Evolutionary conservation across 345 rosid species (phyloP).

Genomic region (Heritiera littoralis): DNA sequence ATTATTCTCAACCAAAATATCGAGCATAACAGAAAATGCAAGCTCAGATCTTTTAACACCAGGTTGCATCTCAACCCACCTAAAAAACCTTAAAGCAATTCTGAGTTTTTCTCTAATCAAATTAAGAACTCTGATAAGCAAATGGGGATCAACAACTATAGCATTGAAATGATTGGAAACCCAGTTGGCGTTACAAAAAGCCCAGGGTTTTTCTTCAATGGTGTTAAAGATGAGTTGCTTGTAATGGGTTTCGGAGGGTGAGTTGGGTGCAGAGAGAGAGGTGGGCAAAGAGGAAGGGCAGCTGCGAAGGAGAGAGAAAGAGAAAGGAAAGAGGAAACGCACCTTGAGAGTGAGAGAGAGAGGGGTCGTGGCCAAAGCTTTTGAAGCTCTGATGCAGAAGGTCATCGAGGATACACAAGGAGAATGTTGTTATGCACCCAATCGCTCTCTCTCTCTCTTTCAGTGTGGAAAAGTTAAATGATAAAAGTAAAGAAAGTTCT

Average conservation of each 20-base stretch:
- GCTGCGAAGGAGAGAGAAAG: conserved; percentile 30
- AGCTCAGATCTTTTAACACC: conserved; percentile 43
- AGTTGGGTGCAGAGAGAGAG: neutral
- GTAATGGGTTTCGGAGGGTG: conserved; percentile 37
- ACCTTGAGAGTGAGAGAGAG: conserved; percentile 35
- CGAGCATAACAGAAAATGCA: conserved; percentile 48
- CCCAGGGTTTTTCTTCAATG: conserved; percentile 35
- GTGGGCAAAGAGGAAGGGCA: neutral
- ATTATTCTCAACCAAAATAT: conserved; percentile 53
- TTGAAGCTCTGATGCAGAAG: conserved; percentile 60
- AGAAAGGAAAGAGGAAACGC: conserved; percentile 38
- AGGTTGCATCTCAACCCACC: conserved; percentile 57
- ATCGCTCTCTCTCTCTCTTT: neutral
- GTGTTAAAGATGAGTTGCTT: conserved; percentile 50
- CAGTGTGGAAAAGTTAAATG: neutral
- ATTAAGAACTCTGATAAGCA: conserved; percentile 51
- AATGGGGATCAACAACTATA: conserved; percentile 47
- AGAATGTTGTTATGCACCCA: neutral
- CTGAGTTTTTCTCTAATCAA: conserved; percentile 50
- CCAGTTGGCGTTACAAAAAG: conserved; percentile 47
- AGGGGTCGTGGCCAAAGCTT: conserved; percentile 39
- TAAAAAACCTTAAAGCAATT: conserved; percentile 55
- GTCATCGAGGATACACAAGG: conserved; percentile 55
- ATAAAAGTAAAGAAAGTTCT: neutral
- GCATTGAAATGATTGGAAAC: conserved; percentile 43